A percentile compares a stretch with the other conserved stretches of the same genome.
Conservation (phyloP, 2,329 filamentous ascomycete genomes). For the Myriosclerotinia scirpicola region DNA sequence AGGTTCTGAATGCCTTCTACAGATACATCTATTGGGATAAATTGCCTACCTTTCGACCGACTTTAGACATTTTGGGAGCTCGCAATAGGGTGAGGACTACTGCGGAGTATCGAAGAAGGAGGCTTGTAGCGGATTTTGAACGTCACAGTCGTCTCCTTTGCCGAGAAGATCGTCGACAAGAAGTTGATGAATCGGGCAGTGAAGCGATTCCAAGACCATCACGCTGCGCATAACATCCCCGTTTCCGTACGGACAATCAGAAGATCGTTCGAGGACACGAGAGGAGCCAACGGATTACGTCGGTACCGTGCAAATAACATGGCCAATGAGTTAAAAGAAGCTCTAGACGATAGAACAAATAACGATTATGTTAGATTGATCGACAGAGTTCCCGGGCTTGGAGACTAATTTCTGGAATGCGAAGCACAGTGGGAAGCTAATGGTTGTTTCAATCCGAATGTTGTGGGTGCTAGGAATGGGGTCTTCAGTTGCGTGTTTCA, state of each 20-base stretch:
- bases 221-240: not conserved
- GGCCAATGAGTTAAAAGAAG: no score
- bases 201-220: not conserved
- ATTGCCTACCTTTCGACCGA: not conserved
- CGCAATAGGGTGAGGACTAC: no score
- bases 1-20: not conserved
- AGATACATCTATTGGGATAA: not conserved
- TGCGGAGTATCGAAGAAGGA: no score
- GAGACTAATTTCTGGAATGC: not conserved
- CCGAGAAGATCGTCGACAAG: not conserved
- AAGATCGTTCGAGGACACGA: not conserved
- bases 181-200: not conserved
- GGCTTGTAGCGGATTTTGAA: not conserved
- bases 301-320: not conserved
- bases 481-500: not conserved
- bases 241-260: not conserved
- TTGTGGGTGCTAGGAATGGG: not conserved
- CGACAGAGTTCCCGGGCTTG: not conserved
- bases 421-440: accelerated
- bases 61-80: no score
- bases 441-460: not conserved
- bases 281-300: not conserved
- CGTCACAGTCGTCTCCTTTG: not conserved
- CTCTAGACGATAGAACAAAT: no score
- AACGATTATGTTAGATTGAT: no score